Evolutionary conservation across 2,329 filamentous ascomycete species (phyloP).

Genomic region (Pseudonectria buxi): DNA sequence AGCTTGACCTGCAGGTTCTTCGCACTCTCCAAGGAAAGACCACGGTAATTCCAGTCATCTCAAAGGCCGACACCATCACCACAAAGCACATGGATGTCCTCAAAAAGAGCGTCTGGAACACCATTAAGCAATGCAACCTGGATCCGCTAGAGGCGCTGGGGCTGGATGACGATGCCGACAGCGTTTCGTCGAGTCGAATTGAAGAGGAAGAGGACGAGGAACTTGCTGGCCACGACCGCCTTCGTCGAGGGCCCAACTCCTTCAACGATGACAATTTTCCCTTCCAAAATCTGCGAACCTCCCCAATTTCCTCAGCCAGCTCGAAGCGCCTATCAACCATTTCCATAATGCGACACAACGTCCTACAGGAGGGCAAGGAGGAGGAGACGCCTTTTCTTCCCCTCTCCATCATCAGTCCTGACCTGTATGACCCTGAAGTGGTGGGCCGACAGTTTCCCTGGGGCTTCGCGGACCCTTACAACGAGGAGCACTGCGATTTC

Average conservation of each 20-base stretch:
- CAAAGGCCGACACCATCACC: conserved; percentile 96
- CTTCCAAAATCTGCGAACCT: conserved; percentile 26
- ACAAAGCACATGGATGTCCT: conserved; percentile 86
- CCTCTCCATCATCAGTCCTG: conserved; percentile 88
- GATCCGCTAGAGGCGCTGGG: conserved; percentile 85
- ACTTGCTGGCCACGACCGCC: conserved; percentile 22
- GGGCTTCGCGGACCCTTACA: conserved; percentile 93
- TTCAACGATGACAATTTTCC: conserved; percentile 32
- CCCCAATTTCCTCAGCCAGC: conserved; percentile 29
- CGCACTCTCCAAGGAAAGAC: conserved; percentile 87
- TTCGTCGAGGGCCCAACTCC: conserved; percentile 14
- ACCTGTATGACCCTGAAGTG: conserved; percentile 74
- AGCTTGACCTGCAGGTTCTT: conserved; percentile 84
- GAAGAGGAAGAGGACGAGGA: conserved; percentile 44
- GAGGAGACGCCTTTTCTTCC: conserved; percentile 67
- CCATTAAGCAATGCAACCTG: conserved; percentile 75
- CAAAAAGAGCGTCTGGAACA: conserved; percentile 85
- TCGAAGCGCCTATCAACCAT: conserved; percentile 41
- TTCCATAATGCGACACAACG: conserved; percentile 40
- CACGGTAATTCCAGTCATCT: conserved; percentile 88
- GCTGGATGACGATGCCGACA: conserved; percentile 67
- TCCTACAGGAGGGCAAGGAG: conserved; percentile 38
- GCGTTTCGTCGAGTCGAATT: conserved; percentile 47
- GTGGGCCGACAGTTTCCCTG: conserved; percentile 88
- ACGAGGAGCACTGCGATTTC: conserved; percentile 90